Percentiles rank a stretch among this genome's conserved stretches.
phyloP scores from a whole-genome alignment of 139 green algal genomes.

The Spirogloea muscicola region DNA sequence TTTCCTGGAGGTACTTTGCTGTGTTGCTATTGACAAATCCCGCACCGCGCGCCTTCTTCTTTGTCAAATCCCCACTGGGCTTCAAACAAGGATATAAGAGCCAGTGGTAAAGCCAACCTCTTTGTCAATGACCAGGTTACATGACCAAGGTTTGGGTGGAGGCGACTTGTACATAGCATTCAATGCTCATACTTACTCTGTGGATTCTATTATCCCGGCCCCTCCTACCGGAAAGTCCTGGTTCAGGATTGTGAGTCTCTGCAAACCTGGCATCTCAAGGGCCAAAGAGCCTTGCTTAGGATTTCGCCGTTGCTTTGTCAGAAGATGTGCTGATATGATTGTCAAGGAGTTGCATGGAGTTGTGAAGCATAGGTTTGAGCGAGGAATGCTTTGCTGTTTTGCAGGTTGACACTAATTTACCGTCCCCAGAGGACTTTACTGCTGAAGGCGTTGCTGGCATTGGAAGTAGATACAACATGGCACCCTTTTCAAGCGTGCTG shows the following conservation, averaged over 20 bases:
- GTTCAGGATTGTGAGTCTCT: conserved; percentile 22
- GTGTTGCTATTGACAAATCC: too few relatives aligned
- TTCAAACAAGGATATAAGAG: background rate
- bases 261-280: background rate
- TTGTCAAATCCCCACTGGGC: too few relatives aligned
- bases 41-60: too few relatives aligned
- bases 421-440: conserved; percentile 77
- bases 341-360: background rate
- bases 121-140: conserved; percentile 12
- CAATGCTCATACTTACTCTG: conserved; percentile 59
- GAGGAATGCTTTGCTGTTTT: conserved; percentile 54
- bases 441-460: conserved; percentile 53
- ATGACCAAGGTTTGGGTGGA: conserved; percentile 29
- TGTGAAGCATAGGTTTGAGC: conserved; percentile 54
- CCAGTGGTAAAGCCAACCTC: background rate
- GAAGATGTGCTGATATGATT: too few relatives aligned
- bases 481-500: conserved; percentile 69
- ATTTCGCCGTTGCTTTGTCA: background rate
- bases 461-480: conserved; percentile 59
- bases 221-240: conserved; percentile 27
- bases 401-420: conserved; percentile 90
- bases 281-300: background rate
- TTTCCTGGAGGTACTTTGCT: background rate
- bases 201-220: conserved; percentile 59
- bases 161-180: conserved; percentile 71